Evolutionary conservation across 192 early-diverging fungal species (phyloP).

Genomic region (Paraglomus occultum): DNA sequence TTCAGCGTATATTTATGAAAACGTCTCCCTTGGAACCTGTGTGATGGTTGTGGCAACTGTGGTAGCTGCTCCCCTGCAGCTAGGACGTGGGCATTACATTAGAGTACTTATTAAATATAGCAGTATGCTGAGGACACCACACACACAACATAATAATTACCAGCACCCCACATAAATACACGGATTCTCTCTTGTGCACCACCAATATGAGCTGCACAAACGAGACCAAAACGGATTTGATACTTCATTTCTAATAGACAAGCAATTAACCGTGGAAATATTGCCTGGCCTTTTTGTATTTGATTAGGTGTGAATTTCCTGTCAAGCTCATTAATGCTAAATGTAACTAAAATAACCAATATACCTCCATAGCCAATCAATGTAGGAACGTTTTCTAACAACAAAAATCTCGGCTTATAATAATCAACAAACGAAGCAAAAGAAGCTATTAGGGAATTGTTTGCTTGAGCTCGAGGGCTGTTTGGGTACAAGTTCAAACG

Average conservation of each 20-base stretch:
- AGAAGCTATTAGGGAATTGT: conserved; percentile 31
- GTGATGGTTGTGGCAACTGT: conserved; percentile 19
- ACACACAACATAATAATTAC: conserved; percentile 12
- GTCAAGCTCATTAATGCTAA: too few species aligned
- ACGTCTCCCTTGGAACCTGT: conserved; percentile 3
- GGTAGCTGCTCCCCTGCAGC: conserved; percentile 19
- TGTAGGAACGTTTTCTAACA: conserved; percentile 35
- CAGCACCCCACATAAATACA: conserved; percentile 36
- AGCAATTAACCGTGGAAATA: conserved; percentile 24
- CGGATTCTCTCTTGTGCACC: conserved; percentile 28
- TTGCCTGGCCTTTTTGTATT: neutral
- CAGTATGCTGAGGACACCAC: neutral
- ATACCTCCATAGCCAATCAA: conserved; percentile 11
- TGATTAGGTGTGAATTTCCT: too few species aligned
- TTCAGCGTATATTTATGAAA: neutral
- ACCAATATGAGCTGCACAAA: conserved; percentile 26
- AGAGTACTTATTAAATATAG: neutral
- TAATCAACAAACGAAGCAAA: conserved; percentile 33
- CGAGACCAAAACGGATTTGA: conserved; percentile 30
- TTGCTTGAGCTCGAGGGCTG: neutral
- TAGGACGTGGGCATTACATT: neutral
- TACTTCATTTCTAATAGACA: conserved; percentile 31
- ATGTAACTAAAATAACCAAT: neutral
- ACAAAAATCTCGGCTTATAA: conserved; percentile 29
- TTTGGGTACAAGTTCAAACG: conserved; percentile 20